A percentile compares a stretch with the other conserved stretches of the same genome.
These are phyloP conservation scores for Gossypium herbaceum DNA, from an alignment of 345 rosid species.

Conservation along the genomic window DNA sequence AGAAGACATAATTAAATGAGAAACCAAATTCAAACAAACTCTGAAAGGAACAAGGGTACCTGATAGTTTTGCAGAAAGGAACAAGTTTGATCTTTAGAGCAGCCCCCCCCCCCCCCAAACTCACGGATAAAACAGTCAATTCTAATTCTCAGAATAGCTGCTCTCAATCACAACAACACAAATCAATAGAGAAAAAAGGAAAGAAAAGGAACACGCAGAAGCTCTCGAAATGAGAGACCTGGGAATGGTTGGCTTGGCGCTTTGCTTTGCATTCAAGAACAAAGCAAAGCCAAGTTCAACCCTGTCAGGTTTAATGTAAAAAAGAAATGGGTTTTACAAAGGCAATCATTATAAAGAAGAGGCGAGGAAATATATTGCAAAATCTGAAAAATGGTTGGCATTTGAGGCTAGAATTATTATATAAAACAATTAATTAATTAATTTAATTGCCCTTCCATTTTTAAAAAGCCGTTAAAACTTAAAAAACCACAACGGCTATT, in stretches of 20 bases:
- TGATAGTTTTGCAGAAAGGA: slow-evolving; percentile 4
- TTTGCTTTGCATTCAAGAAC: slow-evolving; percentile 1
- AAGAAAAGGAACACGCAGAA: not conserved
- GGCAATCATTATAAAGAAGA: not conserved
- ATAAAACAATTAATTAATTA: not conserved
- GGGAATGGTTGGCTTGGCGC: not conserved
- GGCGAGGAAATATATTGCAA: not conserved
- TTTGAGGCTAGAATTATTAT: not conserved
- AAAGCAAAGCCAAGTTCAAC: slow-evolving; percentile 7
- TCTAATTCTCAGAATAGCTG: not conserved
- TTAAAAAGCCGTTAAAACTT: not conserved
- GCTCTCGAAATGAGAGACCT: not conserved
- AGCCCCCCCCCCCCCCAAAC: not conserved
- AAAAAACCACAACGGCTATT: not conserved
- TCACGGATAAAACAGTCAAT: not conserved
- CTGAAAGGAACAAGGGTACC: not conserved
- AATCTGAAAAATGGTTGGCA: not conserved
- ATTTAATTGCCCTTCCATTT: not conserved
- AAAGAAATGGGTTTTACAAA: not conserved
- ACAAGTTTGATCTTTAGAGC: not conserved
- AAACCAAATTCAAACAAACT: not conserved
- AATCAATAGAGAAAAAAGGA: not conserved
- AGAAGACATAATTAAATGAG: not conserved
- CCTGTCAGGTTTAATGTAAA: not conserved
- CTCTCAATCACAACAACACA: not conserved